Base-by-base conservation (phyloP, 306 rosid genomes). In the Ormosia semicastrata region DNA sequence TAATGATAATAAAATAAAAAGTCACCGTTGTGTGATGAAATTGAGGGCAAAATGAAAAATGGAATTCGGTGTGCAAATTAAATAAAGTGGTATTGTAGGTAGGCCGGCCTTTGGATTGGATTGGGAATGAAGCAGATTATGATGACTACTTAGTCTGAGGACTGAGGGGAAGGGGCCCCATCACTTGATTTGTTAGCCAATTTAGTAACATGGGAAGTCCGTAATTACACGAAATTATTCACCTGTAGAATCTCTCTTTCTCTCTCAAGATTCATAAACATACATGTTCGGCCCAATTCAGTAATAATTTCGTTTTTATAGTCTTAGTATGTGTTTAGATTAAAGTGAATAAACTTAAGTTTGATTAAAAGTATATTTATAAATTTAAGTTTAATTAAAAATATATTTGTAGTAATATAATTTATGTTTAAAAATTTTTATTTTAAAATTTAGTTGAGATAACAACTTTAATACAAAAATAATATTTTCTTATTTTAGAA, bases 121-220 rank as follows among this genome's bases (percentile, higher is more conserved):
- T 39, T 47, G 73, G 69, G 43, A 70, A 62, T 2, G 75, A 70
- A 77, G 30, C 43, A 75, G 49, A 66, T 69, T 52, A 52, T 77
- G 32, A 50, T 53, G 79, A 66, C n/a, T 53, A 30, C 7, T 46
- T 41, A 46, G 65, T 47, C 41, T 17, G 10, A 58, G 44, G 9
- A n/a, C 30, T 1, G 24, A 52, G n/a, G 24, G 15, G 40, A 37
- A 53, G 2, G 17, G 76, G 77, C 3, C 90, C 91, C 85, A 74
- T 79, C 86, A 75, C 76, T 75, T 81, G 74, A 86, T 88, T 84
- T 85, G 92, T 87, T 85, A 73, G 89, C 85, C 86, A 87, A 84
- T 77, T 81, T 43, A 69, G 84, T 91, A 80, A 86, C 87, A 89
- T 85, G 90, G 88, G 73, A 70, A 84, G 89, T 75, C 85, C 63